Conservation (phyloP, 2,329 filamentous ascomycete species). For the Hymenoscyphus repandus region DNA sequence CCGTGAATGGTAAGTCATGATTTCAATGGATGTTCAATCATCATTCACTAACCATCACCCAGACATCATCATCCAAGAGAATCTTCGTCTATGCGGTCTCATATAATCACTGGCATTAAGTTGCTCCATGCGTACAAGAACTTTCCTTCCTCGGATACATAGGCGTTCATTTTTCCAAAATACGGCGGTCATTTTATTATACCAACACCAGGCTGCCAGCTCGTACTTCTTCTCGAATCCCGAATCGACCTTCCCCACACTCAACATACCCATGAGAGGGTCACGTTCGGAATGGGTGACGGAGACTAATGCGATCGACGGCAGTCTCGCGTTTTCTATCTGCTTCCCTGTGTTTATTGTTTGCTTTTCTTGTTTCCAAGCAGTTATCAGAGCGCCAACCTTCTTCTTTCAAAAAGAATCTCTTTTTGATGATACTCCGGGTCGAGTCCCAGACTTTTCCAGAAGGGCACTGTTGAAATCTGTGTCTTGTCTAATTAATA, state of each 20-base stretch:
- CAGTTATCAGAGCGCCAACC: conserved; percentile 1
- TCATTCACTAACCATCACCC: conserved; percentile 37
- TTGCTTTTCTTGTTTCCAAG: conserved; percentile 12
- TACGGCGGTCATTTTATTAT: conserved; percentile 28
- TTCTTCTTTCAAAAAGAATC: neutral
- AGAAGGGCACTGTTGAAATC: conserved; percentile 6
- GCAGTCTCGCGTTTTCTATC: conserved; percentile 18
- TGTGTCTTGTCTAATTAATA: conserved; percentile 21
- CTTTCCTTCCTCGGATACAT: conserved; percentile 24
- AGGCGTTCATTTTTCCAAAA: conserved; percentile 30
- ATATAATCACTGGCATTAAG: conserved; percentile 54
- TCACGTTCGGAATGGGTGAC: neutral
- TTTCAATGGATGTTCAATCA: too few relatives aligned
- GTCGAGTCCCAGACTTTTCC: conserved; percentile 3
- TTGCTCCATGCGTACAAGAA: conserved; percentile 13
- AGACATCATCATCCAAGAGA: conserved; percentile 99
- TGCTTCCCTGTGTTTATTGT: conserved; percentile 26
- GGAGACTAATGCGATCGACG: conserved; percentile 4
- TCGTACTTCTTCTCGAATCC: conserved; percentile 17
- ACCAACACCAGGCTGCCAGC: conserved; percentile 25
- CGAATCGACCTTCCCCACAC: conserved; percentile 10
- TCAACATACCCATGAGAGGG: neutral
- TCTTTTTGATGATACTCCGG: conserved; percentile 4
- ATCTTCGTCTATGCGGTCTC: conserved; percentile 91
- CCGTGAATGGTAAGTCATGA: conserved; percentile 80